These are phyloP conservation scores for Suillus spraguei DNA, from an alignment of 768 basidiomycete genomes.

Conservation along the genomic window DNA sequence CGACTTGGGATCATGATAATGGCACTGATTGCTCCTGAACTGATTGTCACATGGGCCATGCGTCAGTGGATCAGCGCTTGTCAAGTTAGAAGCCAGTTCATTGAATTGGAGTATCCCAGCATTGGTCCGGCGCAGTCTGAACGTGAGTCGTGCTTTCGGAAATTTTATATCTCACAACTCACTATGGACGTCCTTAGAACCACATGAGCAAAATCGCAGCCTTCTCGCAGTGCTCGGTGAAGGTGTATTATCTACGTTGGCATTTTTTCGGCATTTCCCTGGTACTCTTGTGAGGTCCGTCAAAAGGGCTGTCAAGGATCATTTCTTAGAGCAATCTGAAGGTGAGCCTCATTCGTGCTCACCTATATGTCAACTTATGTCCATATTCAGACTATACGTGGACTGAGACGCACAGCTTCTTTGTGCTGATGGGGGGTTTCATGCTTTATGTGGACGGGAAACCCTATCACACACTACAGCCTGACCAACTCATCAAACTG, in stretches of 20 bases:
- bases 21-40: constrained; percentile 24
- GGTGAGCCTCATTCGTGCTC: not conserved
- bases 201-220: not conserved
- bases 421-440: constrained; percentile 25
- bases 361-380: not conserved
- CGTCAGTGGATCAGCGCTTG: constrained; percentile 22
- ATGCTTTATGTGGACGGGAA: constrained; percentile 5
- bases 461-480: constrained; percentile 4
- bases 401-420: constrained; percentile 9
- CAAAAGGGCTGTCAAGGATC: not conserved
- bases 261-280: not conserved
- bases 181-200: not conserved
- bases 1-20: constrained; percentile 17
- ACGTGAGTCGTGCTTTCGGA: not conserved
- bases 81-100: constrained; percentile 3
- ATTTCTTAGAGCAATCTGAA: not conserved
- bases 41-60: constrained; percentile 24
- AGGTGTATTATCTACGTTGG: not conserved
- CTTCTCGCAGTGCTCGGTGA: not conserved
- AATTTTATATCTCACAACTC: not conserved
- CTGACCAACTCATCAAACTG: not conserved
- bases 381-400: not conserved
- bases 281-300: not conserved
- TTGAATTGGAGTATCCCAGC: no score
- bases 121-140: not conserved